Percentiles rank a stretch among this genome's conserved stretches.
These are phyloP conservation scores for Chaetoscypha palmicola DNA, from an alignment of 2,329 filamentous ascomycete genomes.

Conservation along the genomic window DNA sequence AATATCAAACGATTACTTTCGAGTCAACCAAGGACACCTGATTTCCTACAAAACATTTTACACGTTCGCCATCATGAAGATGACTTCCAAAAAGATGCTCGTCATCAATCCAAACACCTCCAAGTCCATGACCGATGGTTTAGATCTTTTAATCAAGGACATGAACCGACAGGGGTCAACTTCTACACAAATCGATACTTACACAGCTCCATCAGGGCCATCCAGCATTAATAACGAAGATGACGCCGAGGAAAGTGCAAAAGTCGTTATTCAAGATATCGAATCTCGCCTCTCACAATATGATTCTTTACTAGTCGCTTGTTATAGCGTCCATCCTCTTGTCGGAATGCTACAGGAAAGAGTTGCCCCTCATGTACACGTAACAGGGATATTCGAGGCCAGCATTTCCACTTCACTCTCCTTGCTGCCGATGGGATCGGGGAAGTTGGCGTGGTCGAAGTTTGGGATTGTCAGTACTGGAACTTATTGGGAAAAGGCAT, in stretches of 20 bases:
- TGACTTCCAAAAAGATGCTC: constrained; percentile 45
- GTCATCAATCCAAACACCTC: constrained; percentile 79
- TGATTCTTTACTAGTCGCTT: constrained; percentile 79
- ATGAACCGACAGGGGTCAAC: constrained; percentile 24
- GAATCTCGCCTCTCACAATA: constrained; percentile 40
- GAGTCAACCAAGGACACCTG: too few relatives aligned
- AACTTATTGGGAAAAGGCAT: constrained; percentile 69
- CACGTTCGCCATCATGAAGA: constrained; percentile 7
- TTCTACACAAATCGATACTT: constrained; percentile 46
- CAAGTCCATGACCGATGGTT: constrained; percentile 59
- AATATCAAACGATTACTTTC: constrained; percentile 17
- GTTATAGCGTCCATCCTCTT: constrained; percentile 79
- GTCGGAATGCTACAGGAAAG: constrained; percentile 50
- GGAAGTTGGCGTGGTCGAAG: constrained; percentile 26
- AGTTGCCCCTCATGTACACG: constrained; percentile 39
- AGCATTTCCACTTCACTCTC: constrained; percentile 48
- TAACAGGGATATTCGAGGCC: constrained; percentile 84
- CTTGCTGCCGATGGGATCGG: constrained; percentile 32
- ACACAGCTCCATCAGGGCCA: constrained; percentile 60
- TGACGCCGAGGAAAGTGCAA: constrained; percentile 58
- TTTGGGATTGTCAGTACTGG: constrained; percentile 92
- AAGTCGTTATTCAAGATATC: constrained; percentile 53
- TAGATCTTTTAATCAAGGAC: constrained; percentile 44
- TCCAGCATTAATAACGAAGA: constrained; percentile 70
- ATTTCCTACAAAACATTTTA: constrained; percentile 4